phyloP scores from a whole-genome alignment of 1,139 yeast genomes.

The Candida sanyaensis region DNA sequence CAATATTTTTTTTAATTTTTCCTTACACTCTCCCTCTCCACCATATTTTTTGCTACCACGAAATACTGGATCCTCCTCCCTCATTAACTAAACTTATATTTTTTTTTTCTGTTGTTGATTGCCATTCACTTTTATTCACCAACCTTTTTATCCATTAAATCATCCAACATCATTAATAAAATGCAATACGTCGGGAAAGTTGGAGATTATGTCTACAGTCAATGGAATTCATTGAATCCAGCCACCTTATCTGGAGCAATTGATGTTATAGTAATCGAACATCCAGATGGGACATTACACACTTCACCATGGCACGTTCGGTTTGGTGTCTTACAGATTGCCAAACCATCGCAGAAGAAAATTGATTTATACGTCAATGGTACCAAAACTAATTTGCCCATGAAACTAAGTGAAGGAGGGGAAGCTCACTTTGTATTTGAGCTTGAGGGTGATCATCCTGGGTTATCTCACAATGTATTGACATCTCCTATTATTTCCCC shows the following conservation, averaged over 20 bases:
- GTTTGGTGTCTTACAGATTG: conserved; percentile 89
- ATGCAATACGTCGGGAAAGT: conserved; percentile 99
- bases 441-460: conserved; percentile 64
- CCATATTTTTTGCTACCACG: not conserved
- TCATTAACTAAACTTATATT: not conserved
- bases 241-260: conserved; percentile 97
- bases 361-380: conserved; percentile 89
- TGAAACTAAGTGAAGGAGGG: conserved; percentile 97
- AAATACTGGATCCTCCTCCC: not conserved
- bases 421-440: conserved; percentile 98
- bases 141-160: not conserved
- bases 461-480: conserved; percentile 67
- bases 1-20: too few relatives aligned
- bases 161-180: not conserved
- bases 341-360: conserved; percentile 95
- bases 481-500: conserved; percentile 95
- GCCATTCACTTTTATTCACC: not conserved
- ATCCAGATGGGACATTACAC: conserved; percentile 74
- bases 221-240: conserved; percentile 96
- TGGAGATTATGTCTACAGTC: conserved; percentile 90
- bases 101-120: conserved; percentile 1
- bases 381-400: conserved; percentile 76
- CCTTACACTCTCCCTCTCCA: not conserved
- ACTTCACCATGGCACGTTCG: conserved; percentile 97
- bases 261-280: conserved; percentile 95